phyloP scores from a whole-genome alignment of 2,329 filamentous ascomycete genomes.

The Apiospora rasikravindrae region DNA sequence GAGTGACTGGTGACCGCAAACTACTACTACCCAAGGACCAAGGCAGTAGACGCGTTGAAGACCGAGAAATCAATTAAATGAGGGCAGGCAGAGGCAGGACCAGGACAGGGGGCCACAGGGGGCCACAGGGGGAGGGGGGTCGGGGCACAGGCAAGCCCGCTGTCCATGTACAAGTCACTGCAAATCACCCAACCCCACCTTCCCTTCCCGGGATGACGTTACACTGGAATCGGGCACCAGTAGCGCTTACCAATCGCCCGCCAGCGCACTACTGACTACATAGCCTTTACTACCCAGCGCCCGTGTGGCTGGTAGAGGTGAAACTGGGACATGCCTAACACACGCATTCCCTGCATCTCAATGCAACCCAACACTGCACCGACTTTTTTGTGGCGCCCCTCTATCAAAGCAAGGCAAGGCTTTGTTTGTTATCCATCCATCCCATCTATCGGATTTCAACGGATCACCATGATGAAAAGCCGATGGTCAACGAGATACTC shows the following conservation, averaged over 20 bases:
- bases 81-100: not conserved
- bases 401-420: not conserved
- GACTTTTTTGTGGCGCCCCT: not conserved
- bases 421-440: not conserved
- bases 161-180: not conserved
- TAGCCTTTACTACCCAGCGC: not conserved
- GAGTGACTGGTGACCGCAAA: not conserved
- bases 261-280: not conserved
- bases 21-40: not conserved
- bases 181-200: conserved; percentile 1
- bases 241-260: not conserved
- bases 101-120: not conserved
- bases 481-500: conserved; percentile 1
- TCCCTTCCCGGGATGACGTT: conserved; percentile 14
- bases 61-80: conserved; percentile 5
- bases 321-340: not conserved
- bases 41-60: conserved; percentile 11
- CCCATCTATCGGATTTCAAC: not conserved
- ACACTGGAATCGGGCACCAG: not conserved
- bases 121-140: no score
- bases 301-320: not conserved
- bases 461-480: not conserved
- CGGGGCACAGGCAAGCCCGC: not conserved
- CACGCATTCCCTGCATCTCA: not conserved
- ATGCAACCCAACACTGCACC: not conserved